Evolutionary conservation across 352 stramenopile genomes (phyloP).

Genomic region (Globisporangium cederbergense): DNA sequence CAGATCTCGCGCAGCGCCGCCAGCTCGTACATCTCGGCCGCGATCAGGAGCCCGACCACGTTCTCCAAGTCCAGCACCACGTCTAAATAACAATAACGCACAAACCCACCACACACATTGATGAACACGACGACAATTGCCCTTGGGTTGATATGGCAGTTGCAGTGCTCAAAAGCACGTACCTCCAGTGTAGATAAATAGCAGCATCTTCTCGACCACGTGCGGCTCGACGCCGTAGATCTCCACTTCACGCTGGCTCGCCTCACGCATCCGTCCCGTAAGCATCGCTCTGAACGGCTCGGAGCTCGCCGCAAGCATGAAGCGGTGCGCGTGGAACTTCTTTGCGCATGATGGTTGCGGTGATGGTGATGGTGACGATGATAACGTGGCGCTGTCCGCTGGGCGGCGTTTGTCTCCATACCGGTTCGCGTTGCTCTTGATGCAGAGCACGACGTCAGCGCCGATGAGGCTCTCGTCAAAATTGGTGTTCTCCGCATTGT

Average conservation of each 20-base stretch:
- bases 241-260: constrained; percentile 63
- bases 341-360: constrained; percentile 6
- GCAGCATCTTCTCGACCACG: constrained; percentile 79
- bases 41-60: constrained; percentile 71
- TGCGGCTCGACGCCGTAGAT: constrained; percentile 57
- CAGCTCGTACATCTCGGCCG: constrained; percentile 83
- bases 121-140: not conserved
- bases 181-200: constrained; percentile 85
- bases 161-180: not conserved
- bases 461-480: constrained; percentile 67
- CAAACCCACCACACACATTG: constrained; percentile 3
- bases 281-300: constrained; percentile 83
- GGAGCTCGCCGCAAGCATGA: constrained; percentile 83
- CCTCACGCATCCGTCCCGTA: constrained; percentile 76
- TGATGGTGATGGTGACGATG: not conserved
- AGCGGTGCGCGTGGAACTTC: constrained; percentile 70
- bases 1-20: constrained; percentile 76
- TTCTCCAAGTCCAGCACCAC: constrained; percentile 71
- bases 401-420: constrained; percentile 8
- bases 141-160: not conserved
- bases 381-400: not conserved
- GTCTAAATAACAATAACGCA: constrained; percentile 24
- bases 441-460: constrained; percentile 71
- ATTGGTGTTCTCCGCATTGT: constrained; percentile 18
- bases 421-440: constrained; percentile 17